A percentile compares a stretch with the other conserved stretches of the same genome.
These are phyloP conservation scores for Hypholoma fasciculare DNA, from an alignment of 768 basidiomycete genomes.

Conservation along the genomic window DNA sequence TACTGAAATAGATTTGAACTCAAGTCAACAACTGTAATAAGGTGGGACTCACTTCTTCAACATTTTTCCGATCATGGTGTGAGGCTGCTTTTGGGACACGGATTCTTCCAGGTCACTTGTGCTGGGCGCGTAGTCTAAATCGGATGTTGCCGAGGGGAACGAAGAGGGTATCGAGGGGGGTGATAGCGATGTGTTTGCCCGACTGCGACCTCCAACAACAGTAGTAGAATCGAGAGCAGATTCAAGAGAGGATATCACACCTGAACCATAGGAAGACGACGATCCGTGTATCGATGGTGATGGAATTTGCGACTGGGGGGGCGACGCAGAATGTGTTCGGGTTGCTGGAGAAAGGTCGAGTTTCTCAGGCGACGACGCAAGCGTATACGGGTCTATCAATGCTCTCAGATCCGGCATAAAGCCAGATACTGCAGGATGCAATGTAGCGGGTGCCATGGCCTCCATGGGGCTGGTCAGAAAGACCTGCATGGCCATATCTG, in stretches of 20 bases:
- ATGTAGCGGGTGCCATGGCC: constrained; percentile 14
- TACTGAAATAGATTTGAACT: constrained; percentile 37
- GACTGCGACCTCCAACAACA: constrained; percentile 33
- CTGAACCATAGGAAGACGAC: constrained; percentile 36
- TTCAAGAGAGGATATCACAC: constrained; percentile 44
- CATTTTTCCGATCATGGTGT: constrained; percentile 43
- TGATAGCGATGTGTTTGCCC: constrained; percentile 37
- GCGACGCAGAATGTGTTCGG: constrained; percentile 32
- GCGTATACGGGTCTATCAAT: constrained; percentile 30
- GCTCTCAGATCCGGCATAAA: constrained; percentile 43
- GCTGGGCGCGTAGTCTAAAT: constrained; percentile 16
- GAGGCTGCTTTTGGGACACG: constrained; percentile 22
- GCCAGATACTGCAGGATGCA: constrained; percentile 40
- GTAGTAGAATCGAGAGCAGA: constrained; percentile 42
- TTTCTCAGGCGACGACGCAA: constrained; percentile 32
- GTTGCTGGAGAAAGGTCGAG: constrained; percentile 37
- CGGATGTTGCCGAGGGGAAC: constrained; percentile 18
- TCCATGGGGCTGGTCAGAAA: not conserved
- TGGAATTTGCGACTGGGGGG: constrained; percentile 35
- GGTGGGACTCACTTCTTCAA: constrained; percentile 46
- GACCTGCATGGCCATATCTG: constrained; percentile 1
- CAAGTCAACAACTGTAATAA: constrained; percentile 14
- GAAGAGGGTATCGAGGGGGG: constrained; percentile 23
- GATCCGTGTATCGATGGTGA: constrained; percentile 38
- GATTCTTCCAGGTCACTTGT: constrained; percentile 20